Conservation (phyloP, 305 asterid genomes). For the Striga hermonthica region DNA sequence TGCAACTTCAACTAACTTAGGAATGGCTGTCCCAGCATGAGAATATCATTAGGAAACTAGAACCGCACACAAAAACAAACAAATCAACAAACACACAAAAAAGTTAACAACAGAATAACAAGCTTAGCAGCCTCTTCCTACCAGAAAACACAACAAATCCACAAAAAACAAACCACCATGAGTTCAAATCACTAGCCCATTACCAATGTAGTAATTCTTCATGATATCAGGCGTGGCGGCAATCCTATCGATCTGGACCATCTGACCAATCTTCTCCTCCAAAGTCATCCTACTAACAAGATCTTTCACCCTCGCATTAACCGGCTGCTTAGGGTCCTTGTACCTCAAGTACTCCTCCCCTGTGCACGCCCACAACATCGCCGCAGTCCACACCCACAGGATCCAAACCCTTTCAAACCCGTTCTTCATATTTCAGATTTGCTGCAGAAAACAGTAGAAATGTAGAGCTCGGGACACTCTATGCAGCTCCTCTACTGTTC, state of each 20-base stretch:
- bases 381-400: conserved; percentile 38
- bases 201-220: conserved; percentile 69
- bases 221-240: conserved; percentile 60
- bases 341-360: conserved; percentile 42
- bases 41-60: neutral
- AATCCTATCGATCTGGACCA: conserved; percentile 81
- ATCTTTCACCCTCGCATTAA: conserved; percentile 60
- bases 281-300: conserved; percentile 69
- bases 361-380: conserved; percentile 46
- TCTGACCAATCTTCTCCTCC: conserved; percentile 87
- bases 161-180: conserved; percentile 21
- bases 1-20: conserved; percentile 3
- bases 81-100: neutral
- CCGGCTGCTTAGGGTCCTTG: conserved; percentile 70
- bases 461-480: conserved; percentile 13
- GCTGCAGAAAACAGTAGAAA: conserved; percentile 9
- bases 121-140: too few relatives aligned
- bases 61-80: neutral
- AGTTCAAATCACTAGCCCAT: neutral
- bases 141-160: neutral
- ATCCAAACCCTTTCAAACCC: conserved; percentile 36
- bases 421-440: conserved; percentile 33
- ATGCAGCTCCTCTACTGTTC: too few relatives aligned
- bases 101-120: neutral
- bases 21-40: conserved; percentile 12